A percentile compares a stretch with the other conserved stretches of the same genome.
Evolutionary conservation across 148 eudicot species (phyloP).

Genomic region (Rhododendron henanense): DNA sequence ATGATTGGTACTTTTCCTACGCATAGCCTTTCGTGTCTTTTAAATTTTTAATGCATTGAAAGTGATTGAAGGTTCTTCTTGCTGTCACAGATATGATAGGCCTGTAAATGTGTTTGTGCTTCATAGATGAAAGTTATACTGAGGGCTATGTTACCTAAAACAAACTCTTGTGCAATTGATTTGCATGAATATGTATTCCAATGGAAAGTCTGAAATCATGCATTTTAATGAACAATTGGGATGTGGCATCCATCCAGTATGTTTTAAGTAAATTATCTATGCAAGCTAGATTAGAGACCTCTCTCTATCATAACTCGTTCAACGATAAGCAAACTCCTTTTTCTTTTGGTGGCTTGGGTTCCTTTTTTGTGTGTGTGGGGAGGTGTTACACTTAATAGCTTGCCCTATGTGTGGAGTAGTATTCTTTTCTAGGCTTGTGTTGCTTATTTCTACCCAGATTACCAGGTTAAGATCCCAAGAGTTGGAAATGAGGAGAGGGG

Average conservation of each 20-base stretch:
- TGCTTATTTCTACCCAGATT: background rate
- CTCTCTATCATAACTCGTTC: background rate
- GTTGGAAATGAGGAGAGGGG: background rate
- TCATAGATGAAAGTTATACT: background rate
- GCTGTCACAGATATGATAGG: background rate
- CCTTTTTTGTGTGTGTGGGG: background rate
- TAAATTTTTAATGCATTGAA: background rate
- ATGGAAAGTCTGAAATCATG: background rate
- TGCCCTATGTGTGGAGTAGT: background rate
- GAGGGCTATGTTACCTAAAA: background rate
- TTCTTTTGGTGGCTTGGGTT: background rate
- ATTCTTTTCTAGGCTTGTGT: background rate
- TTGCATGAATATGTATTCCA: background rate
- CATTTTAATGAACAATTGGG: background rate
- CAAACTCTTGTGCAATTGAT: background rate
- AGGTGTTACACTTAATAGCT: background rate
- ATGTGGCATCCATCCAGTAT: background rate
- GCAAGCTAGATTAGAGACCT: background rate
- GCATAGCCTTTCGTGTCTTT: background rate
- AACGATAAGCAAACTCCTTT: background rate
- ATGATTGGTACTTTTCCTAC: constrained; percentile 17
- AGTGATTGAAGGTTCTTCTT: background rate
- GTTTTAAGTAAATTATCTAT: background rate
- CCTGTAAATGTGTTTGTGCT: background rate
- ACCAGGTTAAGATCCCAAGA: background rate